Evolutionary conservation across 331 rosid genomes (phyloP).

Genomic region (Malus hybrid): DNA sequence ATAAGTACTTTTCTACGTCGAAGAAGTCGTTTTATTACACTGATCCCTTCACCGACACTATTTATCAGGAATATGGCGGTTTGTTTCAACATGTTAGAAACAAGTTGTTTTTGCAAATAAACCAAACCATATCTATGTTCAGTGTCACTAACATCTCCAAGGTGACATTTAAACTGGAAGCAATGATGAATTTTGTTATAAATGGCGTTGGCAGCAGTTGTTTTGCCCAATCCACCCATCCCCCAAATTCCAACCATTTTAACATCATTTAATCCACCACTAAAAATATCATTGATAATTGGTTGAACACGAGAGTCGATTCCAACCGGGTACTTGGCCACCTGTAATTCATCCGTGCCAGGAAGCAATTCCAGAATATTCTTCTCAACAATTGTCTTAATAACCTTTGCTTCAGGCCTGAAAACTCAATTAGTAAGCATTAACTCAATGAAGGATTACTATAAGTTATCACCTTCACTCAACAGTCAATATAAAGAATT

Average conservation of each 20-base stretch:
- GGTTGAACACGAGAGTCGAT: neutral
- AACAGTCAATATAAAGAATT: too few relatives aligned
- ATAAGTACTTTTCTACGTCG: neutral
- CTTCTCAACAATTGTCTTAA: neutral
- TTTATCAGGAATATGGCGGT: neutral
- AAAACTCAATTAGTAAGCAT: neutral
- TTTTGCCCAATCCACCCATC: constrained; percentile 13
- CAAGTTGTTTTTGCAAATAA: neutral
- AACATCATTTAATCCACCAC: neutral
- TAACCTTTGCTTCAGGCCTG: constrained; percentile 1
- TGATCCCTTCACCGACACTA: neutral
- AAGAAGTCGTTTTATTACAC: neutral
- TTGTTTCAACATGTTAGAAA: neutral
- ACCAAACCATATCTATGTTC: neutral
- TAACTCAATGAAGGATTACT: too few relatives aligned
- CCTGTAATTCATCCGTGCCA: neutral
- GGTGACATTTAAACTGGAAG: constrained; percentile 2
- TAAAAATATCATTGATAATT: neutral
- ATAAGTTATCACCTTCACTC: too few relatives aligned
- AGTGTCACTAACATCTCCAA: neutral
- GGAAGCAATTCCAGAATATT: neutral
- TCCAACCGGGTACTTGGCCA: neutral
- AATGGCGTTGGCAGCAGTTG: constrained; percentile 1
- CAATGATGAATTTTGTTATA: neutral
- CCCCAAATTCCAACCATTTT: constrained; percentile 17